These are phyloP conservation scores for Seiridium unicorne DNA, from an alignment of 2,329 filamentous ascomycete genomes.

Conservation along the genomic window DNA sequence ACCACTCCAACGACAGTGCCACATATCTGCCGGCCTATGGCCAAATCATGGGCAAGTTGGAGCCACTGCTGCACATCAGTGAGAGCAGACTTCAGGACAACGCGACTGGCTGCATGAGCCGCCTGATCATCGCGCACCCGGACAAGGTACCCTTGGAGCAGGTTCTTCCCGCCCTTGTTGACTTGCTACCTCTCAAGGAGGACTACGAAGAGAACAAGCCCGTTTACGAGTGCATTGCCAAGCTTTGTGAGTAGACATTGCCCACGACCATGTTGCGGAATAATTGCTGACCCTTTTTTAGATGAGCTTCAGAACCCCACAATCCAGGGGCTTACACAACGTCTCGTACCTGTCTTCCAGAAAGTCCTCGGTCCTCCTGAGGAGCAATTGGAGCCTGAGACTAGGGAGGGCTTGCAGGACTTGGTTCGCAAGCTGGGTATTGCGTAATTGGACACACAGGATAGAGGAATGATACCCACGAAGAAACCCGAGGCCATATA, in stretches of 20 bases:
- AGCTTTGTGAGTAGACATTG: slow-evolving; percentile 64
- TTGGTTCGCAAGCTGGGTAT: slow-evolving; percentile 44
- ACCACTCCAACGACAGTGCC: slow-evolving; percentile 72
- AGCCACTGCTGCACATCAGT: slow-evolving; percentile 75
- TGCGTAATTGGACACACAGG: neutral
- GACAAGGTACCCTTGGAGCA: slow-evolving; percentile 77
- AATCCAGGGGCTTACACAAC: slow-evolving; percentile 67
- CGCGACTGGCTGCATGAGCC: slow-evolving; percentile 83
- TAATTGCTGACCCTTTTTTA: slow-evolving; percentile 25
- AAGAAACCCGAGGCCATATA: slow-evolving; percentile 13
- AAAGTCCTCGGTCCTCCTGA: slow-evolving; percentile 69
- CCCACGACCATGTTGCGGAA: neutral
- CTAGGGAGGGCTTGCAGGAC: slow-evolving; percentile 62
- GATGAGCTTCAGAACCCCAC: slow-evolving; percentile 68
- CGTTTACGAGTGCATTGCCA: slow-evolving; percentile 85
- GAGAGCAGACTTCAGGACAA: slow-evolving; percentile 88
- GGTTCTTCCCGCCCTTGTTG: slow-evolving; percentile 77
- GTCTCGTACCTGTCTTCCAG: slow-evolving; percentile 69
- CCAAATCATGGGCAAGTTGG: slow-evolving; percentile 79
- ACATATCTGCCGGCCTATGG: slow-evolving; percentile 74
- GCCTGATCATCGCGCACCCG: slow-evolving; percentile 90
- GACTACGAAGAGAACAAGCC: slow-evolving; percentile 97
- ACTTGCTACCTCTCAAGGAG: slow-evolving; percentile 81
- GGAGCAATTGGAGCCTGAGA: slow-evolving; percentile 74
- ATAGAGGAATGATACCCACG: slow-evolving; percentile 12